These are phyloP conservation scores for Fomitopsis schrenkii DNA, from an alignment of 1,284 basidiomycete genomes.

Conservation along the genomic window DNA sequence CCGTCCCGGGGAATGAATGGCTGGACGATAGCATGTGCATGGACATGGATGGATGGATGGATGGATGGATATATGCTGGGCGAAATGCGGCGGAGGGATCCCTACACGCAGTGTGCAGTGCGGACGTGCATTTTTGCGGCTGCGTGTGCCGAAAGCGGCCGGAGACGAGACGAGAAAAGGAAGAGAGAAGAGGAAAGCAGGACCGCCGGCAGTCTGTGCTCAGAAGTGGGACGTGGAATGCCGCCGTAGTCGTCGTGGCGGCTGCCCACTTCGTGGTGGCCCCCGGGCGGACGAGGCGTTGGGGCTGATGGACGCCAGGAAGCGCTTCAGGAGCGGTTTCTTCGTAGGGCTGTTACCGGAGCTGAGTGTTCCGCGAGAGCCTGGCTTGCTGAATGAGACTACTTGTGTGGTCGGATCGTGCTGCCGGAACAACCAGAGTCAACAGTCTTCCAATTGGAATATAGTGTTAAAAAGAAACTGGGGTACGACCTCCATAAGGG, in stretches of 20 bases:
- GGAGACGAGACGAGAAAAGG: background rate
- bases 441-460: background rate
- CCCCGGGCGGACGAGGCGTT: background rate
- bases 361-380: conserved; percentile 10
- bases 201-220: background rate
- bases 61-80: background rate
- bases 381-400: conserved; percentile 12
- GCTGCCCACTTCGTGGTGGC: background rate
- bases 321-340: conserved; percentile 23
- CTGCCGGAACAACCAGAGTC: conserved; percentile 1
- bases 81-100: background rate
- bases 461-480: no score
- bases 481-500: background rate
- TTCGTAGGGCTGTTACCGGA: conserved; percentile 16
- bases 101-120: background rate
- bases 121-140: background rate
- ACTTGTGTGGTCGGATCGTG: conserved; percentile 6
- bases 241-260: conserved; percentile 4
- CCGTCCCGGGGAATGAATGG: background rate
- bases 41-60: background rate
- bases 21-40: background rate
- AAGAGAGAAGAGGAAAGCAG: background rate
- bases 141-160: background rate
- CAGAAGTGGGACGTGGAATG: conserved; percentile 5
- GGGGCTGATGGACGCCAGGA: conserved; percentile 16